Percentiles rank a stretch among this genome's conserved stretches.
Evolutionary conservation across 305 asterid genomes (phyloP).

Genomic region (Ilex paraguariensis): DNA sequence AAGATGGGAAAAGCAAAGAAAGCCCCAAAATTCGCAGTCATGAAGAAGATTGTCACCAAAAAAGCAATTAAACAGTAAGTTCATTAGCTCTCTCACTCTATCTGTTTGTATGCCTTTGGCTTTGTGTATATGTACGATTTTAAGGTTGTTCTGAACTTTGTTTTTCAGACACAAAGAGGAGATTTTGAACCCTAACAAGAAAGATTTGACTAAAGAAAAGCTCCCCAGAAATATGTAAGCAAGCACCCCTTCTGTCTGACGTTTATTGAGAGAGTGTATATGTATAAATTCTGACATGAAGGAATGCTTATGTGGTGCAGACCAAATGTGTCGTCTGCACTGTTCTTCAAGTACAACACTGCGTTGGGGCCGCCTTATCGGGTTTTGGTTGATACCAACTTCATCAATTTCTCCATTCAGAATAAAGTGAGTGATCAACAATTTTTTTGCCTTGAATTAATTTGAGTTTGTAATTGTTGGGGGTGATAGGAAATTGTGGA

Average conservation of each 20-base stretch:
- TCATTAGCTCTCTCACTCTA: background rate
- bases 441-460: background rate
- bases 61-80: slow-evolving; percentile 76
- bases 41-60: slow-evolving; percentile 72
- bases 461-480: too few relatives aligned
- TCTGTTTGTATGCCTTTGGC: background rate
- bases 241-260: background rate
- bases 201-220: slow-evolving; percentile 67
- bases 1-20: slow-evolving; percentile 94
- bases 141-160: background rate
- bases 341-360: slow-evolving; percentile 79
- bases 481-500: background rate
- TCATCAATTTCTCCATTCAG: slow-evolving; percentile 94
- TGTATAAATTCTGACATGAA: slow-evolving; percentile 6
- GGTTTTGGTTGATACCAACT: slow-evolving; percentile 93
- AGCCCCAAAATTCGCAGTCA: slow-evolving; percentile 75
- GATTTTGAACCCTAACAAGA: slow-evolving; percentile 83
- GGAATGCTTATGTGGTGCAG: slow-evolving; percentile 34
- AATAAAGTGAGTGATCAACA: slow-evolving; percentile 60
- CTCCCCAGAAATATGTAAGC: slow-evolving; percentile 89
- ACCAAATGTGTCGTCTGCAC: slow-evolving; percentile 86
- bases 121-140: slow-evolving; percentile 1
- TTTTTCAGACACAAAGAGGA: slow-evolving; percentile 64
- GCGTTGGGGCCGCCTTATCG: slow-evolving; percentile 94
- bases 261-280: background rate